Percentiles rank a stretch among this genome's conserved stretches.
Conservation (phyloP, 2,329 filamentous ascomycete genomes). For the Clonostachys sp. region DNA sequence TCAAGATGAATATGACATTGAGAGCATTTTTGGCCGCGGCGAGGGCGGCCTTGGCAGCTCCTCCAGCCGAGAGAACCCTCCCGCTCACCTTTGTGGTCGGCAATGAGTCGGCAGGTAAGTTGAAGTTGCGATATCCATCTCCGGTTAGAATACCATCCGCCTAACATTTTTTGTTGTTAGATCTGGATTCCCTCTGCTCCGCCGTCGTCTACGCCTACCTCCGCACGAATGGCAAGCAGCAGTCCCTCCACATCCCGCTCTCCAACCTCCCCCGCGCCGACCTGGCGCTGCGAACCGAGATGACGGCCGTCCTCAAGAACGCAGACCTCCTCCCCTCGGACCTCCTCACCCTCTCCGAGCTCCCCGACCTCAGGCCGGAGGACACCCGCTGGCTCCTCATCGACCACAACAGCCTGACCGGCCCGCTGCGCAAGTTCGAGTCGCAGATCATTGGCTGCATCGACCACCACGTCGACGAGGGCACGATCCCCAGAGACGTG, state of each 20-base stretch:
- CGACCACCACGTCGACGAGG: conserved; percentile 77
- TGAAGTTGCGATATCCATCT: conserved; percentile 4
- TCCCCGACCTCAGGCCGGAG: conserved; percentile 41
- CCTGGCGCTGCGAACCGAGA: conserved; percentile 68
- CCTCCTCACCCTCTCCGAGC: conserved; percentile 57
- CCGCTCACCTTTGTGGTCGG: conserved; percentile 60
- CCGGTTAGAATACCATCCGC: not conserved
- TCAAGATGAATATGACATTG: conserved; percentile 24
- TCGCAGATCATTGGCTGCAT: conserved; percentile 59
- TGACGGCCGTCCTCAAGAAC: conserved; percentile 57
- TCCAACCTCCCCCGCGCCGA: conserved; percentile 66
- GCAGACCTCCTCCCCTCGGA: conserved; percentile 56
- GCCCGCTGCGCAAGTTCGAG: conserved; percentile 48
- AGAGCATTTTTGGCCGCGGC: conserved; percentile 46
- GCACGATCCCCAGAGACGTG: conserved; percentile 37
- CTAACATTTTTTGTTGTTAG: conserved; percentile 28
- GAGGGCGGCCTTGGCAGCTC: conserved; percentile 36
- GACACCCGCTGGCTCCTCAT: conserved; percentile 69
- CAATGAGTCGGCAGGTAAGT: conserved; percentile 64
- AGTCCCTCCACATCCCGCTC: conserved; percentile 64
- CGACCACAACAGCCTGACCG: conserved; percentile 73
- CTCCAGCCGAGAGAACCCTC: conserved; percentile 33
- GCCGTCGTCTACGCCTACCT: conserved; percentile 73
- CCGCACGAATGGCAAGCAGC: conserved; percentile 51
- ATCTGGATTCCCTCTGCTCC: conserved; percentile 77